These are phyloP conservation scores for Fusarium vanettenii DNA, from an alignment of 2,329 filamentous ascomycete species.

Conservation along the genomic window DNA sequence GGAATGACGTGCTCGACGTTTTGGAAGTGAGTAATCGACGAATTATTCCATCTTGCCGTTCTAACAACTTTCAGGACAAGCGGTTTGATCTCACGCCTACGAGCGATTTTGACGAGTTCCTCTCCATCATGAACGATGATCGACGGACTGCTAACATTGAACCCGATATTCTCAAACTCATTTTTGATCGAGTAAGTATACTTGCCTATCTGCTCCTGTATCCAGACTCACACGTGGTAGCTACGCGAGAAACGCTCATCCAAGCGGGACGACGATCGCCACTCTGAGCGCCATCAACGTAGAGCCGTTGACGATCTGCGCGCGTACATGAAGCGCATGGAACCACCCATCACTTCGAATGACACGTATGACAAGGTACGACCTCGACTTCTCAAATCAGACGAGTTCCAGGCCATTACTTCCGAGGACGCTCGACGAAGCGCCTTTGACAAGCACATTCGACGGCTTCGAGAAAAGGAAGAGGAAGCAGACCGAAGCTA, in stretches of 20 bases:
- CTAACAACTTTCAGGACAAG: slow-evolving; percentile 72
- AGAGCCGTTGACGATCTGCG: slow-evolving; percentile 86
- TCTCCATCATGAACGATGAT: slow-evolving; percentile 84
- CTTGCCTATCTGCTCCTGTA: background rate
- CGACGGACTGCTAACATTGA: slow-evolving; percentile 89
- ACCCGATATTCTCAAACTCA: slow-evolving; percentile 79
- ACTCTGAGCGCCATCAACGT: slow-evolving; percentile 86
- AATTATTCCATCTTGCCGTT: background rate
- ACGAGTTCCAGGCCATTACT: slow-evolving; percentile 85
- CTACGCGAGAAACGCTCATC: slow-evolving; percentile 88
- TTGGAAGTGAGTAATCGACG: slow-evolving; percentile 75
- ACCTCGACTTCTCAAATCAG: slow-evolving; percentile 79
- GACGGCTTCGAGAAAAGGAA: slow-evolving; percentile 90
- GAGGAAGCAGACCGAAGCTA: slow-evolving; percentile 79
- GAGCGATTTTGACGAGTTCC: slow-evolving; percentile 91
- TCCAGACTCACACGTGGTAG: slow-evolving; percentile 50
- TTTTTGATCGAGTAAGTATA: slow-evolving; percentile 80
- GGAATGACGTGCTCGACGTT: slow-evolving; percentile 88
- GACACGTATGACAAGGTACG: slow-evolving; percentile 93
- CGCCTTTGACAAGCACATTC: slow-evolving; percentile 93
- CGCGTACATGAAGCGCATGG: slow-evolving; percentile 87
- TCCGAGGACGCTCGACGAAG: slow-evolving; percentile 84
- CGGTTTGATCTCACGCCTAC: slow-evolving; percentile 89
- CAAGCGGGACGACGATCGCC: slow-evolving; percentile 83
- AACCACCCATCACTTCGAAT: slow-evolving; percentile 80